These are phyloP conservation scores for Scutellaria galericulata DNA, from an alignment of 257 asterid species.

Conservation along the genomic window DNA sequence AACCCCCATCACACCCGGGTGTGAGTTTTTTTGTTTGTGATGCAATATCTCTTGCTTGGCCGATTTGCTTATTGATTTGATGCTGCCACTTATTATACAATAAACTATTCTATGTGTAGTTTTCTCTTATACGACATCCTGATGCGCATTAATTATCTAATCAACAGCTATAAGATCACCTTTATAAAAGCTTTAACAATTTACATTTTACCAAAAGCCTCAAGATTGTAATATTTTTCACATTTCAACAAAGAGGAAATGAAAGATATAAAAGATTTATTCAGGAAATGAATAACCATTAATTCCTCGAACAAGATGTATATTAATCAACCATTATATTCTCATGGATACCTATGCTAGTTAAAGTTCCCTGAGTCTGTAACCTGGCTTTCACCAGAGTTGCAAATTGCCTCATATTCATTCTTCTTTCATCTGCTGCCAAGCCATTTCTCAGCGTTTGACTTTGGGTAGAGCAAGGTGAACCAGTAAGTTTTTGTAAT, in stretches of 20 bases:
- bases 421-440: slow-evolving; percentile 17
- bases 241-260: slow-evolving; percentile 24
- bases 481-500: slow-evolving; percentile 24
- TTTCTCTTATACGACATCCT: not conserved
- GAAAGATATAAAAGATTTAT: slow-evolving; percentile 19
- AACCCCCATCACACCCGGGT: slow-evolving; percentile 19
- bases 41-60: slow-evolving; percentile 7
- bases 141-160: slow-evolving; percentile 3
- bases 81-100: not conserved
- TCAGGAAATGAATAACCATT: slow-evolving; percentile 32
- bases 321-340: slow-evolving; percentile 17
- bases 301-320: slow-evolving; percentile 28
- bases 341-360: slow-evolving; percentile 18
- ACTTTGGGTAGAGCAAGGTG: slow-evolving; percentile 31
- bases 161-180: slow-evolving; percentile 14
- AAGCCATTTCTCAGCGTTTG: slow-evolving; percentile 20
- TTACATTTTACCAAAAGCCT: slow-evolving; percentile 3
- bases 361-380: slow-evolving; percentile 29
- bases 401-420: not conserved
- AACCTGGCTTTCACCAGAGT: slow-evolving; percentile 24
- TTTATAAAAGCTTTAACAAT: not conserved
- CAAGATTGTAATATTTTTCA: slow-evolving; percentile 4
- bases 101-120: not conserved
- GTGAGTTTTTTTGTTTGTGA: slow-evolving; percentile 10
- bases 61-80: slow-evolving; percentile 16